Percentiles rank a stretch among this genome's conserved stretches.
Evolutionary conservation across 805 yeast genomes (phyloP).

Genomic region (Phaffomyces thermotolerans): DNA sequence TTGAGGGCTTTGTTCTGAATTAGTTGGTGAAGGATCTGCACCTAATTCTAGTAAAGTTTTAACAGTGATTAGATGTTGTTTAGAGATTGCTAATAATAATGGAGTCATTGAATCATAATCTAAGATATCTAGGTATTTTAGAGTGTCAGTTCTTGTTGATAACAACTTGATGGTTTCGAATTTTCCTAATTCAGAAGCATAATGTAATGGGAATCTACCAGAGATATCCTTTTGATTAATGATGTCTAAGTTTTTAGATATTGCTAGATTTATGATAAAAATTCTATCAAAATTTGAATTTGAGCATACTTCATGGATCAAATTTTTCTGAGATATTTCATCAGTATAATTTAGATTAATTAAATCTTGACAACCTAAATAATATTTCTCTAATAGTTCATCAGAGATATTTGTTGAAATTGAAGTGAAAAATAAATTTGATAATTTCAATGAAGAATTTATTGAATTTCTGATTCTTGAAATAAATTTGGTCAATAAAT

Average conservation of each 20-base stretch:
- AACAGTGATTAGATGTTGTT: slow-evolving; percentile 51
- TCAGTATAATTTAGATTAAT: slow-evolving; percentile 62
- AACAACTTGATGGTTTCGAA: slow-evolving; percentile 35
- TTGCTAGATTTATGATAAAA: slow-evolving; percentile 19
- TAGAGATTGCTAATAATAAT: slow-evolving; percentile 67
- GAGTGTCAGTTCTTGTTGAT: slow-evolving; percentile 23
- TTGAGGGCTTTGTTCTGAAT: slow-evolving; percentile 47
- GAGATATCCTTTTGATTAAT: slow-evolving; percentile 47
- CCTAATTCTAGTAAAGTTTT: slow-evolving; percentile 41
- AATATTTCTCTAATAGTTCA: slow-evolving; percentile 41
- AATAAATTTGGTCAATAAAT: slow-evolving; percentile 38
- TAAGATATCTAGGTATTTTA: slow-evolving; percentile 30
- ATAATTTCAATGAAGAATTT: slow-evolving; percentile 40
- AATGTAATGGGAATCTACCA: slow-evolving; percentile 82
- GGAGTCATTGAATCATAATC: slow-evolving; percentile 82
- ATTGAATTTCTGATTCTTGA: slow-evolving; percentile 33
- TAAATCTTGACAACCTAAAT: slow-evolving; percentile 29
- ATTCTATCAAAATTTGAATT: slow-evolving; percentile 16
- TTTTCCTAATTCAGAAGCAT: slow-evolving; percentile 62
- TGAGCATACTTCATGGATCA: slow-evolving; percentile 60
- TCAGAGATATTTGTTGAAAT: slow-evolving; percentile 57
- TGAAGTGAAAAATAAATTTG: slow-evolving; percentile 67
- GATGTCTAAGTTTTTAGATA: slow-evolving; percentile 16
- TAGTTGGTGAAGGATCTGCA: slow-evolving; percentile 40
- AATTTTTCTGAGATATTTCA: slow-evolving; percentile 65